These are phyloP conservation scores for Auriscalpium vulgare DNA, from an alignment of 768 basidiomycete genomes.

Conservation along the genomic window DNA sequence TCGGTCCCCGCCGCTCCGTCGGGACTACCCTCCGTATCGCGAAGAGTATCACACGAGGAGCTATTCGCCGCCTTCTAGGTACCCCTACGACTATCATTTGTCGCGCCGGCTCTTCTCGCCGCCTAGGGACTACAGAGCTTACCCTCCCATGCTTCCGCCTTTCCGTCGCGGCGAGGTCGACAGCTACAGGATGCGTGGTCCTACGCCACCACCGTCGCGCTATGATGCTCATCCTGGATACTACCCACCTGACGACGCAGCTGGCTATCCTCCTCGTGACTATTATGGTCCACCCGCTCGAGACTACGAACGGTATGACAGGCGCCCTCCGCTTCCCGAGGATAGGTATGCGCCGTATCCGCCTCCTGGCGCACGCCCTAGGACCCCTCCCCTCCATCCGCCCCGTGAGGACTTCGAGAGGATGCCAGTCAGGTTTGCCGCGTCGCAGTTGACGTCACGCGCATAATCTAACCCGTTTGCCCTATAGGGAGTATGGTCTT, in stretches of 20 bases:
- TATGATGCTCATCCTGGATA: slow-evolving; percentile 42
- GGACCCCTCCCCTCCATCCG: slow-evolving; percentile 12
- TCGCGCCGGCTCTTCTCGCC: slow-evolving; percentile 52
- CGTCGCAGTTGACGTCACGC: too few species aligned
- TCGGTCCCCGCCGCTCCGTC: slow-evolving; percentile 31
- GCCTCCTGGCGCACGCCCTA: slow-evolving; percentile 33
- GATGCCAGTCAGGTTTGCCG: slow-evolving; percentile 5
- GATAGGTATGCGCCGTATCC: slow-evolving; percentile 35
- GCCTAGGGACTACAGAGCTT: slow-evolving; percentile 63
- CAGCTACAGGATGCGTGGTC: slow-evolving; percentile 55
- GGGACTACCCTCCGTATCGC: slow-evolving; percentile 36
- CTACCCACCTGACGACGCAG: slow-evolving; percentile 34
- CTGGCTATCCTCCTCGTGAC: slow-evolving; percentile 40
- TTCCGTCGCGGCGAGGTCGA: slow-evolving; percentile 52
- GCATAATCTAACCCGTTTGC: too few species aligned
- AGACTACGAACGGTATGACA: slow-evolving; percentile 49
- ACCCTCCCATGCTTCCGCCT: slow-evolving; percentile 40
- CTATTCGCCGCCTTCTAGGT: slow-evolving; percentile 37
- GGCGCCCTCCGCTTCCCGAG: slow-evolving; percentile 36
- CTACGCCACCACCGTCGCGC: slow-evolving; percentile 44
- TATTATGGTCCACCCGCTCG: slow-evolving; percentile 43
- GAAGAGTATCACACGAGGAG: slow-evolving; percentile 46
- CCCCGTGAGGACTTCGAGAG: slow-evolving; percentile 27
- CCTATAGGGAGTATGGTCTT: slow-evolving; percentile 13
- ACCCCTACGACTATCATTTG: slow-evolving; percentile 45